phyloP scores from a whole-genome alignment of 805 yeast species.

The Debaryomyces castellii region DNA sequence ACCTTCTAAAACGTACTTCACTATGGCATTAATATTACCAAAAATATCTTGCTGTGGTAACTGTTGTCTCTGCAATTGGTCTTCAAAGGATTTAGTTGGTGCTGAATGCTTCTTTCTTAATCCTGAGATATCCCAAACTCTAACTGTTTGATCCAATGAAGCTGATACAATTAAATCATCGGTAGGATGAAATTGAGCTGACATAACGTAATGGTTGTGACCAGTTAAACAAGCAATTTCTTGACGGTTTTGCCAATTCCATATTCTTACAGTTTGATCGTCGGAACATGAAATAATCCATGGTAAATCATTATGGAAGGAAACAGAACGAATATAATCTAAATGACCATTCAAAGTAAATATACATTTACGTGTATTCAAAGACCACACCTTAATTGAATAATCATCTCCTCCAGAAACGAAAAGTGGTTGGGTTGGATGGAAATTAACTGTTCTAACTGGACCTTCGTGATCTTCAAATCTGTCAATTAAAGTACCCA shows the following conservation, averaged over 20 bases:
- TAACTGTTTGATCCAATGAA: constrained; percentile 95
- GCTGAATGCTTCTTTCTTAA: constrained; percentile 95
- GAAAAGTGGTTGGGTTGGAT: constrained; percentile 96
- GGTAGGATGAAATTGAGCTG: constrained; percentile 95
- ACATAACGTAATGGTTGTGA: constrained; percentile 97
- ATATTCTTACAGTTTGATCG: constrained; percentile 96
- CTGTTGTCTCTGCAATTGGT: constrained; percentile 57
- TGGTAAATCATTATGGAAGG: constrained; percentile 93
- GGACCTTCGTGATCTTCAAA: constrained; percentile 99
- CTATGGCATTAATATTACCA: constrained; percentile 91
- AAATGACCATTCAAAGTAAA: constrained; percentile 91
- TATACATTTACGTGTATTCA: constrained; percentile 84
- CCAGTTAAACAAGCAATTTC: constrained; percentile 97
- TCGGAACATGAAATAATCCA: constrained; percentile 97
- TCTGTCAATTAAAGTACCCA: constrained; percentile 96
- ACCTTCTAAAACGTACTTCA: constrained; percentile 94
- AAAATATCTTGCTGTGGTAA: constrained; percentile 88
- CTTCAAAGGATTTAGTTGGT: constrained; percentile 50
- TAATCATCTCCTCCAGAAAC: constrained; percentile 98
- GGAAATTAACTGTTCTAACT: constrained; percentile 92
- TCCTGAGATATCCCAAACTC: constrained; percentile 98
- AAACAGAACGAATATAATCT: constrained; percentile 92
- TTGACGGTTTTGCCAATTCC: constrained; percentile 99
- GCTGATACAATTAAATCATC: constrained; percentile 95
- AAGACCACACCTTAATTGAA: constrained; percentile 93